phyloP scores from a whole-genome alignment of 345 rosid genomes.

The Eutrema japonicum region DNA sequence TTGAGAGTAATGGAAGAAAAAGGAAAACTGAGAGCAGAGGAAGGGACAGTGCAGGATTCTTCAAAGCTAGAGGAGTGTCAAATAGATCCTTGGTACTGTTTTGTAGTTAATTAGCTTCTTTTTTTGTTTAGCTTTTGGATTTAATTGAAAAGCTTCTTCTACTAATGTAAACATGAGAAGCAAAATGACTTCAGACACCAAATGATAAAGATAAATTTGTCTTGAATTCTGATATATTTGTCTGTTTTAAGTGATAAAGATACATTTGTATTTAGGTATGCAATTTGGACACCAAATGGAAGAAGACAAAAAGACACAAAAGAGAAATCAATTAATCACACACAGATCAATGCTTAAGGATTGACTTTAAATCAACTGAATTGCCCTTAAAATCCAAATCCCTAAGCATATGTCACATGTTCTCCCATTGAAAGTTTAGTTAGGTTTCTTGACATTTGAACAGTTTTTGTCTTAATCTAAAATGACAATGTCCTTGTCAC shows the following conservation, averaged over 20 bases:
- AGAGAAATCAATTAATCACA: slow-evolving; percentile 29
- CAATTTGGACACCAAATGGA: slow-evolving; percentile 30
- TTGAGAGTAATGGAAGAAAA: slow-evolving; percentile 44
- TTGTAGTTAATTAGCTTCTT: slow-evolving; percentile 36
- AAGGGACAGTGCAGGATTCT: slow-evolving; percentile 45
- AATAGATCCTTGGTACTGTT: slow-evolving; percentile 40
- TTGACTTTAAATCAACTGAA: slow-evolving; percentile 33
- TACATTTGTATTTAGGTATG: slow-evolving; percentile 19
- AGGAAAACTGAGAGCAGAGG: slow-evolving; percentile 31
- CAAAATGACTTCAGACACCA: slow-evolving; percentile 16
- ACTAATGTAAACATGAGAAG: slow-evolving; percentile 32
- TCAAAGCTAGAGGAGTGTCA: slow-evolving; percentile 34
- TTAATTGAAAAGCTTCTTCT: slow-evolving; percentile 7
- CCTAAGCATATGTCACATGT: slow-evolving; percentile 37
- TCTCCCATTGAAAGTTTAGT: slow-evolving; percentile 29
- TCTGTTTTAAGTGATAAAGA: slow-evolving; percentile 33
- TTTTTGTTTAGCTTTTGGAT: slow-evolving; percentile 29
- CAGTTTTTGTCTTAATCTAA: slow-evolving; percentile 29
- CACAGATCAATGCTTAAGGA: slow-evolving; percentile 36
- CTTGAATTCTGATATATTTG: slow-evolving; percentile 32
- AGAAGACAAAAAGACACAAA: slow-evolving; percentile 32
- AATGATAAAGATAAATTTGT: not conserved
- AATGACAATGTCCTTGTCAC: slow-evolving; percentile 36
- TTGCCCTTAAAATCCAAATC: slow-evolving; percentile 20
- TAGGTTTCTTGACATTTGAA: slow-evolving; percentile 41